A percentile compares a stretch with the other conserved stretches of the same genome.
Conservation (phyloP, 2,329 filamentous ascomycete genomes). For the Aspergillus caelatus region DNA sequence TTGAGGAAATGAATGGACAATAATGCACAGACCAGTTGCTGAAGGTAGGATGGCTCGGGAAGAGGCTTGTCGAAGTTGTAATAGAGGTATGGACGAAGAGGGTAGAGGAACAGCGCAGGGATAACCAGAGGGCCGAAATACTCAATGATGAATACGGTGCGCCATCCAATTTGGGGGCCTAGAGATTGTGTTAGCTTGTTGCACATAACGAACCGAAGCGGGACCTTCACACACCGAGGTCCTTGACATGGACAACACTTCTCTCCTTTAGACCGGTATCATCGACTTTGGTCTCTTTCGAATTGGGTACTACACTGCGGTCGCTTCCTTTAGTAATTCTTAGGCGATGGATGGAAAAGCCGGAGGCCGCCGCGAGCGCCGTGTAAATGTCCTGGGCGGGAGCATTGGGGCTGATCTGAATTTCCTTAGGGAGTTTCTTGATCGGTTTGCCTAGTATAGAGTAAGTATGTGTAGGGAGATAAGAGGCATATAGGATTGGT, state of each 20-base stretch:
- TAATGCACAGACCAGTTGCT: constrained; percentile 73
- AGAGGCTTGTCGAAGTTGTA: constrained; percentile 51
- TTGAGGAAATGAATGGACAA: constrained; percentile 86
- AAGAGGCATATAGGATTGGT: not conserved
- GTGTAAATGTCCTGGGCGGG: constrained; percentile 60
- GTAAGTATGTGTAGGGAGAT: constrained; percentile 6
- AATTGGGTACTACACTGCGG: constrained; percentile 60
- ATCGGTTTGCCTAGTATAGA: constrained; percentile 59
- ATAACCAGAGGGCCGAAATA: constrained; percentile 91
- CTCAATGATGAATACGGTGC: constrained; percentile 91
- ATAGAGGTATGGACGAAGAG: constrained; percentile 74
- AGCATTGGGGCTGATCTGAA: constrained; percentile 55
- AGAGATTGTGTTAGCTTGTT: constrained; percentile 25
- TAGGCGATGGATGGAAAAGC: constrained; percentile 61
- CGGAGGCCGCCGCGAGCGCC: constrained; percentile 57
- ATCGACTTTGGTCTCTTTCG: constrained; percentile 53
- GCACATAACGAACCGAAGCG: not conserved
- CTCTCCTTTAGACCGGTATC: constrained; percentile 61
- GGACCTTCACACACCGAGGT: constrained; percentile 69
- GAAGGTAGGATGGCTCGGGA: constrained; percentile 62
- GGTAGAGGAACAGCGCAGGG: constrained; percentile 72
- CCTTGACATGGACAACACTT: constrained; percentile 79
- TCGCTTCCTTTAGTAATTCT: constrained; percentile 68
- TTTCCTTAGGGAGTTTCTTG: constrained; percentile 60
- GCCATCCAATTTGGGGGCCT: constrained; percentile 91